Evolutionary conservation across 106 monocot genomes (phyloP), one percentile per base, ranked within the genome.

Genomic region (Dendrobium huoshanense): DNA sequence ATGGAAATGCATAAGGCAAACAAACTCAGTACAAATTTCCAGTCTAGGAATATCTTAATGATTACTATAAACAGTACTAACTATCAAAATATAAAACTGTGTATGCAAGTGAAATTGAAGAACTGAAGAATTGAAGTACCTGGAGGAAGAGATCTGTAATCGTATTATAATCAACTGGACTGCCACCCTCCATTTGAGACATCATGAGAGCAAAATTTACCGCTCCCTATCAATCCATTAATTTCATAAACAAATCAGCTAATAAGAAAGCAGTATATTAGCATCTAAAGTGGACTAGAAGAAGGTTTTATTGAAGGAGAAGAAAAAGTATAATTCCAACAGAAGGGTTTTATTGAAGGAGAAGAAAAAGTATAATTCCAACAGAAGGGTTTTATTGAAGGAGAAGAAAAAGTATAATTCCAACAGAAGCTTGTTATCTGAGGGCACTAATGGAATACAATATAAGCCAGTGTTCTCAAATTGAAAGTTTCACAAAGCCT

Each of bases 151-250:
- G 88, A 82, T 98, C 97, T 29, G 97, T 98, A 48, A 98, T 98
- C 64, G 97, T 98, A 80, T 98, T 98, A 80, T 98, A 98, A 88
- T 98, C 97, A 80, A 98, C 82, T 65, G 97, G 97, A 77, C 92
- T 94, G 8, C 97, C 97, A 55, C 97, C 97, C 76, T 98, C 94
- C 97, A 98, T 98, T 92, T 98, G 97, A 48, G 90, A 92, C 90
- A 92, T 91, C 93, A 91, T 91, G 65, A 93, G 88, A 81, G 90
- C 91, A 85, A 90, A 92, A 77, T 89, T 96, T 58, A 91, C 91
- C 64, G 89, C 92, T 29, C 91, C 91, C 91, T 91, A 88, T 74
- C 67, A 78, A 77, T 58, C 42, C 68, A 72, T 9, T 51, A 70
- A 29, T 44, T 77, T 33, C 24, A 55, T 11, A 17, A 58, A 74